phyloP scores from a whole-genome alignment of 768 basidiomycete species.

The Amanita rimosa region DNA sequence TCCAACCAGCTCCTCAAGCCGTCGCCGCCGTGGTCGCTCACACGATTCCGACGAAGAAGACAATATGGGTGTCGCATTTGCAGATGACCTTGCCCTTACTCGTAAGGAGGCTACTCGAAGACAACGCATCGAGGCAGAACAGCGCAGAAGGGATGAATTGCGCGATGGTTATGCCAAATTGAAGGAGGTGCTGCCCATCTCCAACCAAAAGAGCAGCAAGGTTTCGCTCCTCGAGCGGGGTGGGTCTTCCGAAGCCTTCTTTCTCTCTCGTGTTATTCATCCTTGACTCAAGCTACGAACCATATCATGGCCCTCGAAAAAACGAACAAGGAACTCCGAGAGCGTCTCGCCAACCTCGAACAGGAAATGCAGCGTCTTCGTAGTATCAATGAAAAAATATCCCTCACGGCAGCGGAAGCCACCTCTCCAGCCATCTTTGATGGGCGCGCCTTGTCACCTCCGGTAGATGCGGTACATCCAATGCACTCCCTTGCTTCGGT shows the following conservation, averaged over 20 bases:
- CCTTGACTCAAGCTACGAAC: conserved; percentile 48
- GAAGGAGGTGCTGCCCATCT: conserved; percentile 78
- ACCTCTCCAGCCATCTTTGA: conserved; percentile 42
- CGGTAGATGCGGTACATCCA: conserved; percentile 40
- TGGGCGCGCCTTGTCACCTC: conserved; percentile 52
- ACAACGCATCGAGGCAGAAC: conserved; percentile 85
- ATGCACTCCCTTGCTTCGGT: conserved; percentile 42
- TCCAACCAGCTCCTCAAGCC: conserved; percentile 61
- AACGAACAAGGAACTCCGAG: conserved; percentile 59
- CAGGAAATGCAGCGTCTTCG: conserved; percentile 62
- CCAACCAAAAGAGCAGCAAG: conserved; percentile 88
- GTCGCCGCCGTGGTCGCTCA: conserved; percentile 59
- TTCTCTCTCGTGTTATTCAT: conserved; percentile 7
- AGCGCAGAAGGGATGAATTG: conserved; percentile 79
- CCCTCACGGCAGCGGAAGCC: conserved; percentile 46
- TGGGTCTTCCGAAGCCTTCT: conserved; percentile 21
- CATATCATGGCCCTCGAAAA: conserved; percentile 68
- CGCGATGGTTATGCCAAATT: conserved; percentile 83
- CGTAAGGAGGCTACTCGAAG: conserved; percentile 77
- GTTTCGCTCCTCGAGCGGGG: conserved; percentile 83
- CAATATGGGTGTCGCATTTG: conserved; percentile 53
- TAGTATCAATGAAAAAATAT: conserved; percentile 75
- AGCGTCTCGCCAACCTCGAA: conserved; percentile 54
- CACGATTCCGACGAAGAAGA: conserved; percentile 75
- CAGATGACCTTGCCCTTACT: conserved; percentile 63